phyloP scores from a whole-genome alignment of 2,329 filamentous ascomycete genomes.

The Emericellopsis atlantica region DNA sequence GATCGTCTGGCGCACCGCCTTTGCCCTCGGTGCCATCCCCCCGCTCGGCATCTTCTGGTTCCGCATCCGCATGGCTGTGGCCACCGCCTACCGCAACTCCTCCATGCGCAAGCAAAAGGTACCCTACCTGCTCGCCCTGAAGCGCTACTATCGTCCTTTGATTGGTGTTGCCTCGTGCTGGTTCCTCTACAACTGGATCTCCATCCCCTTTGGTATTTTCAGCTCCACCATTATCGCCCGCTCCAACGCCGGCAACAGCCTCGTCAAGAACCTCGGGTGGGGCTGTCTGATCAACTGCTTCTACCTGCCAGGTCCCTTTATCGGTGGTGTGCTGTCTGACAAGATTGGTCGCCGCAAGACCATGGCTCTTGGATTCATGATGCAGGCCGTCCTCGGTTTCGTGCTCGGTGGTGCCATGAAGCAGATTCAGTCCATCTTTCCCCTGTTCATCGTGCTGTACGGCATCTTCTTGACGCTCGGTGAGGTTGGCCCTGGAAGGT shows the following conservation, averaged over 20 bases:
- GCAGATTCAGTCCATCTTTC: conserved; percentile 30
- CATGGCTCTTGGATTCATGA: conserved; percentile 34
- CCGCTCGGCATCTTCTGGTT: conserved; percentile 40
- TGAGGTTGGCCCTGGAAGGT: conserved; percentile 36
- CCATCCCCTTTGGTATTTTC: conserved; percentile 42
- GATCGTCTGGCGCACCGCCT: conserved; percentile 36
- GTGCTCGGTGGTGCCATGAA: conserved; percentile 32
- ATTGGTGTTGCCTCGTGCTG: conserved; percentile 33
- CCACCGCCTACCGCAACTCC: conserved; percentile 32
- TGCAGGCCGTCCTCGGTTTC: conserved; percentile 32
- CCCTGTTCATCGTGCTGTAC: conserved; percentile 37
- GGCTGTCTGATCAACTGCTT: conserved; percentile 36
- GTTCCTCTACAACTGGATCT: conserved; percentile 42
- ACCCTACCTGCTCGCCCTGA: conserved; percentile 33
- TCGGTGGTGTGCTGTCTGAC: conserved; percentile 34
- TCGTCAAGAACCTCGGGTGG: conserved; percentile 29
- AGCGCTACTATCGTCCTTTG: conserved; percentile 34
- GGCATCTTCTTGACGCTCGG: conserved; percentile 34
- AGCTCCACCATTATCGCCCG: conserved; percentile 35
- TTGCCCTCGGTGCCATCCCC: conserved; percentile 35
- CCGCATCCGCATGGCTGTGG: conserved; percentile 36
- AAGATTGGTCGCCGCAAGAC: conserved; percentile 34
- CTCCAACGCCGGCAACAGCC: conserved; percentile 24
- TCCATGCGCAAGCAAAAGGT: conserved; percentile 28
- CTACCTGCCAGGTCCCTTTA: conserved; percentile 31